Evolutionary conservation across 1,284 basidiomycete genomes (phyloP).

Genomic region (Fomitopsis palustris): DNA sequence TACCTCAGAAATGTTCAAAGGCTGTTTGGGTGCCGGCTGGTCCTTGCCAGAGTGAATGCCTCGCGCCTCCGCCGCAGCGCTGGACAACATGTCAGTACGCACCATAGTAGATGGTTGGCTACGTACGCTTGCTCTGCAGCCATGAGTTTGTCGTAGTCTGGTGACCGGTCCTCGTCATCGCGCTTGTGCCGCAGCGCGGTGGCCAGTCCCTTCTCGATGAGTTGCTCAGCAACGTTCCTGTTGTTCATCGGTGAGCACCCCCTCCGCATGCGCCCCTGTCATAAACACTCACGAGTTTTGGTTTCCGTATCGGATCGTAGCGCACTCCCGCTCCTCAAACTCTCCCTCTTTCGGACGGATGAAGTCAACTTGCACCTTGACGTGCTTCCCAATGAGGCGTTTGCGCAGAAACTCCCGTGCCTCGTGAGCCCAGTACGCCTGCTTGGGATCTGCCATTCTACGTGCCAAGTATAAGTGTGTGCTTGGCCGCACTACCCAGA

Average conservation of each 20-base stretch:
- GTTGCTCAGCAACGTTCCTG: slow-evolving; percentile 88
- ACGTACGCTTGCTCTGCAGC: slow-evolving; percentile 87
- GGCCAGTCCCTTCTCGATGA: slow-evolving; percentile 91
- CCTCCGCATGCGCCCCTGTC: background rate
- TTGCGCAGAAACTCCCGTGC: slow-evolving; percentile 91
- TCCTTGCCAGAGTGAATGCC: slow-evolving; percentile 96
- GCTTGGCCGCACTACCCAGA: background rate
- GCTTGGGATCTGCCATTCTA: slow-evolving; percentile 83
- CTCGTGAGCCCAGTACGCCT: slow-evolving; percentile 88
- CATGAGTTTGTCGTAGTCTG: slow-evolving; percentile 94
- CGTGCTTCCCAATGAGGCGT: slow-evolving; percentile 87
- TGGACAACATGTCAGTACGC: slow-evolving; percentile 26
- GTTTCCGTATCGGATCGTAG: slow-evolving; percentile 82
- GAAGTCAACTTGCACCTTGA: slow-evolving; percentile 85
- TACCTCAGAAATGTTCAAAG: slow-evolving; percentile 87
- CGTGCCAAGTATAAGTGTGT: background rate
- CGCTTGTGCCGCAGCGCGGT: slow-evolving; percentile 89
- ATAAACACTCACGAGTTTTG: slow-evolving; percentile 57
- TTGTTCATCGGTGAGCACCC: background rate
- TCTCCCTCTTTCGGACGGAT: slow-evolving; percentile 90
- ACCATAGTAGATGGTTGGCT: background rate
- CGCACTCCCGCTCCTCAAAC: slow-evolving; percentile 90
- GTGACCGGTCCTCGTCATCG: slow-evolving; percentile 93
- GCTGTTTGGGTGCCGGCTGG: slow-evolving; percentile 63
- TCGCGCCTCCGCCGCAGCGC: slow-evolving; percentile 75